Evolutionary conservation across 2,329 filamentous ascomycete species (phyloP).

Genomic region (Metarhizium guizhouense): DNA sequence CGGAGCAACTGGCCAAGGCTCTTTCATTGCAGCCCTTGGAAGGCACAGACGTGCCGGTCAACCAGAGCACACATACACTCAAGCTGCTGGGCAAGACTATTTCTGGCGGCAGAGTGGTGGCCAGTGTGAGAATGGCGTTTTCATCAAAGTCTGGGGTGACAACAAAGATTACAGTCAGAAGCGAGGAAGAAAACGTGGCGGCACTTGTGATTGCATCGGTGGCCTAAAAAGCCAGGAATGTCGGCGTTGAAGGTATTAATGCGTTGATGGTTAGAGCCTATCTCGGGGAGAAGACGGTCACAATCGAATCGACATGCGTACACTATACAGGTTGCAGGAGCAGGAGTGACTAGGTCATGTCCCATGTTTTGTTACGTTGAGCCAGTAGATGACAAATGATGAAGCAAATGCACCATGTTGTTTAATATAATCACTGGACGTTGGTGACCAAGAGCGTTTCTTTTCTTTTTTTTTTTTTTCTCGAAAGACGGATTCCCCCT

Average conservation of each 20-base stretch:
- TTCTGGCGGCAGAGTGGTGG: conserved; percentile 78
- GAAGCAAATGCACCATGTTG: no score
- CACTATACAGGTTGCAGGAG: background rate
- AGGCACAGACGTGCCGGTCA: conserved; percentile 84
- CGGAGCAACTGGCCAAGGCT: conserved; percentile 77
- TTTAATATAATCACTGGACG: no score
- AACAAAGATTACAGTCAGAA: conserved; percentile 86
- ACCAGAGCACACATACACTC: conserved; percentile 82
- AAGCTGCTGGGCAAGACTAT: conserved; percentile 96
- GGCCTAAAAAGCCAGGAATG: conserved; percentile 44
- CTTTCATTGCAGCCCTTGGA: conserved; percentile 90
- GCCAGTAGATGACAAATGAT: conserved; percentile 1
- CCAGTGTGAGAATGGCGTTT: conserved; percentile 85
- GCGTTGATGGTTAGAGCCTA: conserved; percentile 21
- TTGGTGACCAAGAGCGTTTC: no score
- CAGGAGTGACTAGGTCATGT: background rate
- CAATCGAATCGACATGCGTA: background rate
- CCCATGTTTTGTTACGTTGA: background rate
- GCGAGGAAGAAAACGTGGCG: conserved; percentile 88
- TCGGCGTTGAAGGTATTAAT: conserved; percentile 28
- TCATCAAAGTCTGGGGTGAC: conserved; percentile 89
- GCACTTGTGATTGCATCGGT: conserved; percentile 76
- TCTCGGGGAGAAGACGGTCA: background rate
- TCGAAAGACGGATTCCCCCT: no score
- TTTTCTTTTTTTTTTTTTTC: no score